Evolutionary conservation across 1,284 basidiomycete species (phyloP), one percentile per base, ranked within the genome.

Genomic region (Fomitopsis betulina): DNA sequence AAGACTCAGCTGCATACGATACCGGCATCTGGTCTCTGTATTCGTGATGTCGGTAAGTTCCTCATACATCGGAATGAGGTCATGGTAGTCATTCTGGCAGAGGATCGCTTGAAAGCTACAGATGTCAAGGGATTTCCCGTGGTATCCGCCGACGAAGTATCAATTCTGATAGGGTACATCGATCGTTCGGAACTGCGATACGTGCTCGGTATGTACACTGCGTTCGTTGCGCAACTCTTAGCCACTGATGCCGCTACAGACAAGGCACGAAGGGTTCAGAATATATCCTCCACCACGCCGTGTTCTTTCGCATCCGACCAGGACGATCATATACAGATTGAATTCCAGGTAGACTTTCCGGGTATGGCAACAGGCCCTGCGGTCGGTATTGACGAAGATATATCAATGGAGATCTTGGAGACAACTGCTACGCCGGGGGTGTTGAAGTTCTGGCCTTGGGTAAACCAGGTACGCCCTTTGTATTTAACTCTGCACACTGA

Each of bases 41-140:
- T 98, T 13, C 76, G 73, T 37, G 87, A 93, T 63, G 79, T 99
- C 30, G 91, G 93, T 94, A 62, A 73, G 86, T 72, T 2, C 19
- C 7, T 35, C 53, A 53, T 19, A 2, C 7, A 17, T 6, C 39
- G 1, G 40, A 13, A 33, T 54, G 39, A 61, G 5, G 38, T 56
- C n/a, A 43, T 37, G 15, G n/a, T 25, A 23, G 27, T 47, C 23
- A 53, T 55, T 30, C 32, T 19, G 38, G 21, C 67, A 93, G 93
- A 93, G 74, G 77, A 79, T 9, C 78, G 87, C 27, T 76, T 96
- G 17, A 79, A 83, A 43, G 79, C 79, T 49, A 90, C 87, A 0
- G 78, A 83, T 54, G 93, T 93, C 63, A 93, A 96, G 70, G 96
- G 96, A 0, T 98, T 96, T 73, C 97, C 97, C 0, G 85, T 99